Base-by-base conservation (phyloP, 768 basidiomycete species). In the Lactarius tabidus region DNA sequence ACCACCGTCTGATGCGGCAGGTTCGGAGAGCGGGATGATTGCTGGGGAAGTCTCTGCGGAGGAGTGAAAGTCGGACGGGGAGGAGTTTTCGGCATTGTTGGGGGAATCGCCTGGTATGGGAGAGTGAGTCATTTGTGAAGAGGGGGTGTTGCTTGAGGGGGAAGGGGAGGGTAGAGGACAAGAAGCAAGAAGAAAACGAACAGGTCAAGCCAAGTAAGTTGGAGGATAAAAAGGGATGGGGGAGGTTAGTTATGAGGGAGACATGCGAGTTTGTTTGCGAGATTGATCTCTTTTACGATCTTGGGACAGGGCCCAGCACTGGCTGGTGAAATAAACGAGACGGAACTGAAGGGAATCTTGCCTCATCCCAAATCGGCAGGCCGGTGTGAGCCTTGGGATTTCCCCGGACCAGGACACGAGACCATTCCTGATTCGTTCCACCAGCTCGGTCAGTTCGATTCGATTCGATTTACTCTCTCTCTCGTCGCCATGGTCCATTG, bases 271-370 rank as follows among this genome's bases (percentile, higher is more conserved):
- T 60, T n/a, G 43, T 45, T 48, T 15, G 53, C 54, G 51, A 61
- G 60, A 61, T 53, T 62, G 65, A 66, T 66, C 65, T 66, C 65
- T 66, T 66, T 66, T 66, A 66, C 65, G 65, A 66, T 66, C 65
- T 66, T 62, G 33, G 65, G 59, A 33, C 45, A 57, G 45, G 64
- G 45, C 53, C 48, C 60, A 55, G 43, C 53, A 38, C 64, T 65
- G 64, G 60, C 59, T 33, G 35, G 31, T 57, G 65, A 66, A 65
- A 62, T 66, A 66, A 66, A 62, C 59, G 64, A 62, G 29, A 45
- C 65, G 65, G 65, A 66, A 54, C 60, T 61, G 54, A 36, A 60
- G 43, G 59, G 64, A 61, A 65, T 61, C 60, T 65, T 57, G 45
- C 51, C 20, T 61, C 48, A 17, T 41, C 64, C 59, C 41, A 61